A percentile compares a stretch with the other conserved stretches of the same genome.
Evolutionary conservation across 2,329 filamentous ascomycete species (phyloP).

Genomic region (Tolypocladium inflatum): DNA sequence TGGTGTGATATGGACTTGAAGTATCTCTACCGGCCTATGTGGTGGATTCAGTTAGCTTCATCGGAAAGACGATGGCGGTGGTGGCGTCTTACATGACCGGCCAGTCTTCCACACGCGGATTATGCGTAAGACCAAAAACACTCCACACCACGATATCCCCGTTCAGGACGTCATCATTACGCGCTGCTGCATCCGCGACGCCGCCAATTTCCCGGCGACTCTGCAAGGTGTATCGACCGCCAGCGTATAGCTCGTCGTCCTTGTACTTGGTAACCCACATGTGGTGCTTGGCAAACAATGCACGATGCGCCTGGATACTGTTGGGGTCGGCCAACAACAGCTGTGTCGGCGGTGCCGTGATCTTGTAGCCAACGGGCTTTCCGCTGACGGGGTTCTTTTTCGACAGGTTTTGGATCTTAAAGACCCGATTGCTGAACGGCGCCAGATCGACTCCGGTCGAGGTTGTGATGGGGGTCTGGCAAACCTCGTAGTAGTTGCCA

Average conservation of each 20-base stretch:
- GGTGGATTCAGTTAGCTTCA: background rate
- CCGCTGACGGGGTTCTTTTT: constrained; percentile 32
- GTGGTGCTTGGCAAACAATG: constrained; percentile 32
- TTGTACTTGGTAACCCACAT: constrained; percentile 36
- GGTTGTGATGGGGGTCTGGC: constrained; percentile 33
- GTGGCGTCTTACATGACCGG: constrained; percentile 47
- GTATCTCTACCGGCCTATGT: constrained; percentile 42
- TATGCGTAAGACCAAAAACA: constrained; percentile 53
- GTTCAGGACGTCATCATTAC: constrained; percentile 37
- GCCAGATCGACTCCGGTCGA: constrained; percentile 38
- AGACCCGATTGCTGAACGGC: constrained; percentile 35
- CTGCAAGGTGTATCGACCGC: constrained; percentile 33
- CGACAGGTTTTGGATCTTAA: constrained; percentile 39
- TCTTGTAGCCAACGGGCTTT: constrained; percentile 37
- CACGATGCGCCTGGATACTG: constrained; percentile 28
- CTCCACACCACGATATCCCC: constrained; percentile 49
- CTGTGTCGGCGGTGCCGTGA: constrained; percentile 29
- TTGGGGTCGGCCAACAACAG: constrained; percentile 29
- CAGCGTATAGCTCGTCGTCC: constrained; percentile 35
- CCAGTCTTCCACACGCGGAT: constrained; percentile 57
- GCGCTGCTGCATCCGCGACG: constrained; percentile 28
- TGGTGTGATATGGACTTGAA: constrained; percentile 34
- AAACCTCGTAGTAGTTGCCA: constrained; percentile 33
- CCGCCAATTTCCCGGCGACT: constrained; percentile 23
- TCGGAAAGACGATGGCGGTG: too few relatives aligned